Evolutionary conservation across 129 eudicot species (phyloP).

Genomic region (Scalesia atractyloides): DNA sequence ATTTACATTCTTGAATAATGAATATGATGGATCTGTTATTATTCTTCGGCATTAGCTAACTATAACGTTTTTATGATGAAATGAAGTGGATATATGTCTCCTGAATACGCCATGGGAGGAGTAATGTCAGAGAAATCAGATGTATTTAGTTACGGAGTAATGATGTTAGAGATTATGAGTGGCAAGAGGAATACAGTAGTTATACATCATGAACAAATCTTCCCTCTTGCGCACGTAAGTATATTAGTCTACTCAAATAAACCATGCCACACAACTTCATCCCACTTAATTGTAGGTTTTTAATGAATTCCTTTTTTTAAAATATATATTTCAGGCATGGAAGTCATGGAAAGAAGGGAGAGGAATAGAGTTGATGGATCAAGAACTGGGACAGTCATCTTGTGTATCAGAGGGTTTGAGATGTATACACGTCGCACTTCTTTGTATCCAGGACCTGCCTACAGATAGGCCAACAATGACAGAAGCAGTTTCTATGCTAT

Average conservation of each 20-base stretch:
- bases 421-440: conserved; percentile 49
- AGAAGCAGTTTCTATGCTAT: conserved; percentile 37
- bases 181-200: conserved; percentile 41
- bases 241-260: not conserved
- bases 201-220: conserved; percentile 20
- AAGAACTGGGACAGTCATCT: conserved; percentile 9
- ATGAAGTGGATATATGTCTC: conserved; percentile 52
- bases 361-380: conserved; percentile 43
- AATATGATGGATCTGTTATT: conserved; percentile 13
- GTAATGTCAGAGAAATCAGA: conserved; percentile 45
- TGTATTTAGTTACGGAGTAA: conserved; percentile 47
- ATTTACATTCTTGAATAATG: not conserved
- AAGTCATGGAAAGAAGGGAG: conserved; percentile 38
- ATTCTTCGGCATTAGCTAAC: not conserved
- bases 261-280: conserved; percentile 20
- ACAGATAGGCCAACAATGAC: conserved; percentile 45
- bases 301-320: not conserved
- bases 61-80: conserved; percentile 11
- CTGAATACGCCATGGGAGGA: conserved; percentile 44
- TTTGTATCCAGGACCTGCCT: conserved; percentile 42
- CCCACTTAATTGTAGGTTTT: not conserved
- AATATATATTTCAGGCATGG: conserved; percentile 45
- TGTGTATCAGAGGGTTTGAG: conserved; percentile 29
- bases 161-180: conserved; percentile 45
- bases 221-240: conserved; percentile 44